Base-by-base conservation (phyloP, 768 basidiomycete species). In the Serendipita sp. region DNA sequence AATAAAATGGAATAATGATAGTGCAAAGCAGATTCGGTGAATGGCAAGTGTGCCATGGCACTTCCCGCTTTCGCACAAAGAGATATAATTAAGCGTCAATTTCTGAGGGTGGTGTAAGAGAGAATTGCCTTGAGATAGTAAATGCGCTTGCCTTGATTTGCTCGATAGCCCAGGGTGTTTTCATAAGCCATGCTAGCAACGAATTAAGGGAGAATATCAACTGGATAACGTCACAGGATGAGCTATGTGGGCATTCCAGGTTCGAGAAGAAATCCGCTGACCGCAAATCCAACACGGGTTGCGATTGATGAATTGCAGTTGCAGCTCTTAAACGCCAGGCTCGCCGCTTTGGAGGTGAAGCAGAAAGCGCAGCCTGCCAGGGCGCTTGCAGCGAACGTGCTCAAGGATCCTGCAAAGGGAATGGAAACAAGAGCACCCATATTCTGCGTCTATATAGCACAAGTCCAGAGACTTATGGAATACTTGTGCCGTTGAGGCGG, bases 281-380 rank as follows among this genome's bases (percentile, higher is more conserved):
- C 92, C 16, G 91, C 92, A 73, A 93, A 96, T 34, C 94, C 94
- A 63, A 97, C 86, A 69, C 94, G 86, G 45, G 94, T 97, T 0
- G 96, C 96, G 68, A 99, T 97, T 0, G 92, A 95, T 7, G 92
- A 95, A 71, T 98, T 97, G 76, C 96, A 99, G 71, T 98, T 98
- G 74, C 95, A 99, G 33, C 89, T 92, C 78, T 96, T 97, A 81
- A 85, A 93, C 76, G 96, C 90, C 82, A 95, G 92, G 38, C 90
- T 92, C 2, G 94, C 93, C 84, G 89, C 88, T 45, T 84, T 89
- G 42, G 88, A 90, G 5, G 89, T 90, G 69, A 83, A 92, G 72
- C 84, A 91, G 70, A 92, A 92, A 0, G 90, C 88, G 30, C 89
- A 68, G 3, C 88, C 88, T 1, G 83, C 86, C 14, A 97, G 75